A percentile compares a stretch with the other conserved stretches of the same genome.
phyloP scores from a whole-genome alignment of 2,329 filamentous ascomycete genomes.

The Sclerotinia nivalis region DNA sequence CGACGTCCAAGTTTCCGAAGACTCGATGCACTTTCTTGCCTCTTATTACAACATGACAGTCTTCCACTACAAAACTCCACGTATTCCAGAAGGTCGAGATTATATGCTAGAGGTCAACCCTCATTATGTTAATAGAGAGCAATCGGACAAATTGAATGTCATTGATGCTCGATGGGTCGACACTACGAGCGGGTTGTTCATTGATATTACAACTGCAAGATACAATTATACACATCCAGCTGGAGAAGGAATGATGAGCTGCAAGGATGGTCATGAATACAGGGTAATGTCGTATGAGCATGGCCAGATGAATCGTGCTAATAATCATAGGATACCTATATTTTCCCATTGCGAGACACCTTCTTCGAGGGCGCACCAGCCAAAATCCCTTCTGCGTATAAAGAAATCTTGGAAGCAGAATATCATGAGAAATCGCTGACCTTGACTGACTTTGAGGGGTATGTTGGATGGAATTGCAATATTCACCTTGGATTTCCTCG shows the following conservation, averaged over 20 bases:
- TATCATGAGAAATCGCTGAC: constrained; percentile 56
- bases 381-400: constrained; percentile 65
- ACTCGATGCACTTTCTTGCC: constrained; percentile 54
- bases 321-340: constrained; percentile 51
- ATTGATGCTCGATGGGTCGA: constrained; percentile 88
- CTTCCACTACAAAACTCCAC: constrained; percentile 40
- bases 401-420: constrained; percentile 58
- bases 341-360: constrained; percentile 70
- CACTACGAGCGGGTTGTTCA: constrained; percentile 71
- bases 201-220: constrained; percentile 78
- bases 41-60: constrained; percentile 50
- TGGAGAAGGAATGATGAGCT: constrained; percentile 50
- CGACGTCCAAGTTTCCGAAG: constrained; percentile 57
- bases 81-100: constrained; percentile 45
- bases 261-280: constrained; percentile 55
- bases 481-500: background rate
- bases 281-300: constrained; percentile 41
- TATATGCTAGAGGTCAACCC: constrained; percentile 81
- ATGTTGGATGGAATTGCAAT: constrained; percentile 36
- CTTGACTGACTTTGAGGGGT: constrained; percentile 55
- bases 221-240: constrained; percentile 43
- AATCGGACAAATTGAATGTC: constrained; percentile 70
- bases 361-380: constrained; percentile 66
- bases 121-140: constrained; percentile 61
- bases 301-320: constrained; percentile 10